Conservation (phyloP, 2,329 filamentous ascomycete species). For the Pseudogymnoascus sp. region DNA sequence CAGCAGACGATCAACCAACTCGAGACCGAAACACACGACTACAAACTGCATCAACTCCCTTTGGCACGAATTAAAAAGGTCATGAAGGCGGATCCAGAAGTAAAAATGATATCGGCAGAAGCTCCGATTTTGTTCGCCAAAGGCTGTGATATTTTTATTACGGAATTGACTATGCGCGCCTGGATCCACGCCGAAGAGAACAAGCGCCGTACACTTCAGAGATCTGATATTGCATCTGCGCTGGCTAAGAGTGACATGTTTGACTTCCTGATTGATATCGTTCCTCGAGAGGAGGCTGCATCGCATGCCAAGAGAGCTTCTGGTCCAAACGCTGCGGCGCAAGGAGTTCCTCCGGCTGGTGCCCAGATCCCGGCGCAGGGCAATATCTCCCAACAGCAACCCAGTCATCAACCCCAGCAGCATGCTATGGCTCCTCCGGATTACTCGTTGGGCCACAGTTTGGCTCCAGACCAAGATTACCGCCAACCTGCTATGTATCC, state of each 20-base stretch:
- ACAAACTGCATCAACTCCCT: slow-evolving; percentile 94
- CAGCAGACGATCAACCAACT: slow-evolving; percentile 96
- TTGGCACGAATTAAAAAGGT: slow-evolving; percentile 99
- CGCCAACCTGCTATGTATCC: slow-evolving; percentile 77
- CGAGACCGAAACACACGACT: slow-evolving; percentile 92
- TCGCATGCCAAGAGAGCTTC: slow-evolving; percentile 72
- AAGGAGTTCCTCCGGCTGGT: slow-evolving; percentile 41
- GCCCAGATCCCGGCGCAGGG: slow-evolving; percentile 45
- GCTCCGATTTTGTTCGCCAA: slow-evolving; percentile 97
- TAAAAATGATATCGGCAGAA: slow-evolving; percentile 99
- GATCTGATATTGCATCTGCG: slow-evolving; percentile 92
- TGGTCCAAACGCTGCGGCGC: slow-evolving; percentile 38
- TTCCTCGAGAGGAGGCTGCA: slow-evolving; percentile 87
- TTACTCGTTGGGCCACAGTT: slow-evolving; percentile 56
- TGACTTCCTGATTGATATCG: slow-evolving; percentile 98
- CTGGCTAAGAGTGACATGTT: slow-evolving; percentile 99
- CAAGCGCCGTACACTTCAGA: slow-evolving; percentile 89
- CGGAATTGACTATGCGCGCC: slow-evolving; percentile 95
- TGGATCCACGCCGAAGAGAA: slow-evolving; percentile 99
- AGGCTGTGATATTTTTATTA: slow-evolving; percentile 98
- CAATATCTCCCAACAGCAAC: slow-evolving; percentile 40
- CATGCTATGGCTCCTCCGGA: slow-evolving; percentile 54
- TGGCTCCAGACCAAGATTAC: slow-evolving; percentile 69
- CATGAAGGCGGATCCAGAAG: slow-evolving; percentile 98
- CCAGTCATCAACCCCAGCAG: slow-evolving; percentile 48